Percentiles rank a stretch among this genome's conserved stretches.
Conservation (phyloP, 371 early-diverging fungal genomes). For the Mucor plumbeus region DNA sequence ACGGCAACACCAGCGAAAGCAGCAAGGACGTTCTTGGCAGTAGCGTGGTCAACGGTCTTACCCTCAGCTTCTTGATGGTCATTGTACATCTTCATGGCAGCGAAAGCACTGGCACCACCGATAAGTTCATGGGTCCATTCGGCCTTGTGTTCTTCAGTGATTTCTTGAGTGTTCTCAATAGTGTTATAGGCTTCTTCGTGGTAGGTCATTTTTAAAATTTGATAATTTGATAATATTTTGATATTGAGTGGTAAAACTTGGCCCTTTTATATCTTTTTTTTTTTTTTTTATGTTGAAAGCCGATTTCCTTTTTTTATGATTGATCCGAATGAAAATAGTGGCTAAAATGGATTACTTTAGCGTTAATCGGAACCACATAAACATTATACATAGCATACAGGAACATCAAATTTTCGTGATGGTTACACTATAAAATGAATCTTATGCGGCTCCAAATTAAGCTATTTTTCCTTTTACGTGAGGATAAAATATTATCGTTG, state of each 20-base stretch:
- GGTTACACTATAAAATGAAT: conserved; percentile 1
- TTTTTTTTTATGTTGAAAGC: background rate
- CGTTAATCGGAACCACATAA: background rate
- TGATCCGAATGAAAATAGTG: conserved; percentile 7
- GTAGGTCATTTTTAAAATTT: conserved; percentile 21
- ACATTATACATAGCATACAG: background rate
- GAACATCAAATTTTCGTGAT: conserved; percentile 6
- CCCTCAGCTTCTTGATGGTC: conserved; percentile 31
- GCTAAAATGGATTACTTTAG: conserved; percentile 9
- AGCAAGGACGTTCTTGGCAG: conserved; percentile 53
- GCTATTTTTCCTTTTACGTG: conserved; percentile 2
- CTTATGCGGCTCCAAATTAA: conserved; percentile 8
- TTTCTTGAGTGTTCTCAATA: conserved; percentile 16
- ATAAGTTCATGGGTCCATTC: conserved; percentile 51
- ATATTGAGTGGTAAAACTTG: background rate
- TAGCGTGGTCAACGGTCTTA: conserved; percentile 31
- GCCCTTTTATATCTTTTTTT: conserved; percentile 4
- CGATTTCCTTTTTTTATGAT: conserved; percentile 11
- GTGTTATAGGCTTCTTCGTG: conserved; percentile 50
- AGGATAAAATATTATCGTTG: background rate
- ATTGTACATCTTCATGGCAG: conserved; percentile 47
- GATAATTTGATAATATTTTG: background rate
- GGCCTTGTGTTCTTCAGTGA: conserved; percentile 31
- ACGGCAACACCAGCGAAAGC: conserved; percentile 44
- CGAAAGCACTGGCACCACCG: conserved; percentile 55